Evolutionary conservation across 176 grass and related monocot genomes (phyloP).

Genomic region (sorghum (Sorghum bicolor)): Sorghum_bicolor_NCBIv3 NC_012875.2:49195501-49196000

Average conservation of each 20-base stretch:
- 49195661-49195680: neutral
- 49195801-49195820: slow-evolving; percentile 5
- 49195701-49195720: neutral
- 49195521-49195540: neutral
- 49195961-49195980: slow-evolving; percentile 92
- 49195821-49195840: slow-evolving; percentile 20
- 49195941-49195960: slow-evolving; percentile 80
- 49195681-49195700: neutral
- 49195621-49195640: neutral
- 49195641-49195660: neutral
- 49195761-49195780: neutral
- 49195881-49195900: slow-evolving; percentile 68
- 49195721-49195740: neutral
- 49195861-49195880: slow-evolving; percentile 90
- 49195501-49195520: neutral
- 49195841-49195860: slow-evolving; percentile 69
- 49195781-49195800: neutral
- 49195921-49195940: slow-evolving; percentile 60
- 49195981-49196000: neutral
- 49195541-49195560: neutral
- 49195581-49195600: neutral
- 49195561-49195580: neutral
- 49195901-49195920: slow-evolving; percentile 82
- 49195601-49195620: neutral
- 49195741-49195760: slow-evolving; percentile 3